Evolutionary conservation across 225 moss, liverwort and hornwort species (phyloP).

Genomic region (Pseudoscleropodium purum): DNA sequence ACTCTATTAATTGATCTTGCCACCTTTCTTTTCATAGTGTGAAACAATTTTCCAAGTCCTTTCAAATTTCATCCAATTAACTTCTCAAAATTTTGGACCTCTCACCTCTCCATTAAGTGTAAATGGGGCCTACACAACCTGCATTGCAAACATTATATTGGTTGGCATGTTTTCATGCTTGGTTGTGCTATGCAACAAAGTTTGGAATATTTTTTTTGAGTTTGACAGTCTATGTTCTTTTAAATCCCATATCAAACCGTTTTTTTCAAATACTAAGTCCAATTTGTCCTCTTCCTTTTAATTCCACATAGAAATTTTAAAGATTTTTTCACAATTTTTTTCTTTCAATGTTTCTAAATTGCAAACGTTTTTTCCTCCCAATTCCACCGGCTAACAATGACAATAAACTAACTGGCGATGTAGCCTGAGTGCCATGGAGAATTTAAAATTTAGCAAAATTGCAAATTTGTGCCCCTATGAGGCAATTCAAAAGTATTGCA

Average conservation of each 20-base stretch:
- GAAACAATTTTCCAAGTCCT: no score
- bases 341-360: not conserved
- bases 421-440: no score
- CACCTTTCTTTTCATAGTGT: no score
- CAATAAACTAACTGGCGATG: no score
- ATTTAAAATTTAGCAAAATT: not conserved
- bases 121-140: no score
- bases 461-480: not conserved
- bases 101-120: no score
- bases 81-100: no score
- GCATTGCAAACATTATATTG: no score
- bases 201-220: not conserved
- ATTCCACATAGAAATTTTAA: not conserved
- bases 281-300: not conserved
- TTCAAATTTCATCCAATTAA: no score
- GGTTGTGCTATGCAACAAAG: not conserved
- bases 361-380: not conserved
- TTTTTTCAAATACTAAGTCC: not conserved
- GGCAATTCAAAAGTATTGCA: not conserved
- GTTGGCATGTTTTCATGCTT: not conserved
- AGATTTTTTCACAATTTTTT: not conserved
- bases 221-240: fast-evolving
- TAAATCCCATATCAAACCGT: fast-evolving
- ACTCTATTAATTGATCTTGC: no score
- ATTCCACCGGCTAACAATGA: no score